Evolutionary conservation across 1,284 basidiomycete species (phyloP).

Genomic region (Coniferiporia weirii): DNA sequence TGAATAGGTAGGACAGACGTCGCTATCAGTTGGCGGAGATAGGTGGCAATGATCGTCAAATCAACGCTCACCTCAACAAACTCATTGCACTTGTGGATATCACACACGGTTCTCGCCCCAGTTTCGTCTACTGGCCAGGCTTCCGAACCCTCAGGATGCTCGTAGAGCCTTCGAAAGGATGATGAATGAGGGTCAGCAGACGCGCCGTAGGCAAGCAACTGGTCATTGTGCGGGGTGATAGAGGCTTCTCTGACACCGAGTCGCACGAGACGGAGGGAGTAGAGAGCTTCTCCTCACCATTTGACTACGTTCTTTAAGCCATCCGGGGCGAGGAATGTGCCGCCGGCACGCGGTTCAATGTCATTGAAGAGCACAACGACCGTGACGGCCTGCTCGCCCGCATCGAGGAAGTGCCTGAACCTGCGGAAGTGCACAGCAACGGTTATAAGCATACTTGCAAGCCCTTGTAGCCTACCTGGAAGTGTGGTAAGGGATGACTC

Average conservation of each 20-base stretch:
- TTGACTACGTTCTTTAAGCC: slow-evolving; percentile 31
- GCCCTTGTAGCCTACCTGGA: not conserved
- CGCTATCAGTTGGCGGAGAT: not conserved
- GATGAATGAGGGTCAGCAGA: not conserved
- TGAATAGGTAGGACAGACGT: not conserved
- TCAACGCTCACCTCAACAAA: slow-evolving; percentile 28
- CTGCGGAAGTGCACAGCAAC: not conserved
- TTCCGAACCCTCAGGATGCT: slow-evolving; percentile 27
- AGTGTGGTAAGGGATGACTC: not conserved
- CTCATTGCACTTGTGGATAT: slow-evolving; percentile 25
- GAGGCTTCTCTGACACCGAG: not conserved
- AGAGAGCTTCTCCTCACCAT: slow-evolving; percentile 22
- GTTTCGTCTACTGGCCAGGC: slow-evolving; percentile 26
- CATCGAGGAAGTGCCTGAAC: slow-evolving; percentile 35
- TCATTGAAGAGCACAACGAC: slow-evolving; percentile 33
- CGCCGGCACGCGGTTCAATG: slow-evolving; percentile 30
- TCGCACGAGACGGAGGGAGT: not conserved
- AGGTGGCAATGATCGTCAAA: not conserved
- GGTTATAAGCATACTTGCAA: not conserved
- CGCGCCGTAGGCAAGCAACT: not conserved
- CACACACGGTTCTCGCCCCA: slow-evolving; percentile 26
- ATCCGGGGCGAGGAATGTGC: slow-evolving; percentile 33
- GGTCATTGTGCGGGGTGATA: not conserved
- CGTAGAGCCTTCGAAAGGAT: slow-evolving; percentile 22
- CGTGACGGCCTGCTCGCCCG: slow-evolving; percentile 33